phyloP scores from a whole-genome alignment of 768 basidiomycete genomes.

The Rickenella mellea region DNA sequence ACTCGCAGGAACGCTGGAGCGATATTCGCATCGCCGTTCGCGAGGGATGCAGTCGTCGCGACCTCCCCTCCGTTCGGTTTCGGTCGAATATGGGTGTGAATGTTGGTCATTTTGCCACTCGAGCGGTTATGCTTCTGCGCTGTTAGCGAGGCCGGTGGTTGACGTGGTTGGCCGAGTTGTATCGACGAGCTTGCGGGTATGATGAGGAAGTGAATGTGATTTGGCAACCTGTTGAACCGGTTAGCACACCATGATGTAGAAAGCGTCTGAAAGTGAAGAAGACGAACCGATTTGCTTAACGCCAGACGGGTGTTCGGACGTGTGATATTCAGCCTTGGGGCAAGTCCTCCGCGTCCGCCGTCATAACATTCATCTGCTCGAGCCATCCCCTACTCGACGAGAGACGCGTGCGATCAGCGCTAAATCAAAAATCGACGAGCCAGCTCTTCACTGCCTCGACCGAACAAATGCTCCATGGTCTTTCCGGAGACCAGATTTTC shows the following conservation, averaged over 20 bases:
- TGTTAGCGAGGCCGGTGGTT: not conserved
- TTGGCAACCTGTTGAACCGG: conserved; percentile 6
- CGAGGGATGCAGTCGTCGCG: conserved; percentile 1
- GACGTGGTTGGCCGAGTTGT: conserved; percentile 11
- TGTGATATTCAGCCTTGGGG: conserved; percentile 12
- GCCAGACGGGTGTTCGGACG: conserved; percentile 1
- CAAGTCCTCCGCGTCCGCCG: conserved; percentile 8
- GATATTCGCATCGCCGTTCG: conserved; percentile 17
- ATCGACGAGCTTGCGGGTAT: conserved; percentile 9
- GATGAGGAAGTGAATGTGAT: conserved; percentile 10
- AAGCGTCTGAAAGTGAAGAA: not conserved
- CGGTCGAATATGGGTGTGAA: not conserved
- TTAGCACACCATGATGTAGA: not conserved
- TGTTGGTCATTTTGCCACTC: not conserved
- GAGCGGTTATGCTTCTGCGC: not conserved
- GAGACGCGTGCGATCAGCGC: conserved; percentile 25
- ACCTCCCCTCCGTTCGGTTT: not conserved
- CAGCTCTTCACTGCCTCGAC: conserved; percentile 32
- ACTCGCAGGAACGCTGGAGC: conserved; percentile 30
- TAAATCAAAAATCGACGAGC: conserved; percentile 33
- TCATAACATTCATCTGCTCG: conserved; percentile 12
- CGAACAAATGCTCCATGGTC: conserved; percentile 36
- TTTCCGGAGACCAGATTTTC: conserved; percentile 34
- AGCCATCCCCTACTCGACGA: conserved; percentile 22
- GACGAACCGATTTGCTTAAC: not conserved